Conservation (phyloP, 1,284 basidiomycete species). For the Schizophyllum commune region DNA sequence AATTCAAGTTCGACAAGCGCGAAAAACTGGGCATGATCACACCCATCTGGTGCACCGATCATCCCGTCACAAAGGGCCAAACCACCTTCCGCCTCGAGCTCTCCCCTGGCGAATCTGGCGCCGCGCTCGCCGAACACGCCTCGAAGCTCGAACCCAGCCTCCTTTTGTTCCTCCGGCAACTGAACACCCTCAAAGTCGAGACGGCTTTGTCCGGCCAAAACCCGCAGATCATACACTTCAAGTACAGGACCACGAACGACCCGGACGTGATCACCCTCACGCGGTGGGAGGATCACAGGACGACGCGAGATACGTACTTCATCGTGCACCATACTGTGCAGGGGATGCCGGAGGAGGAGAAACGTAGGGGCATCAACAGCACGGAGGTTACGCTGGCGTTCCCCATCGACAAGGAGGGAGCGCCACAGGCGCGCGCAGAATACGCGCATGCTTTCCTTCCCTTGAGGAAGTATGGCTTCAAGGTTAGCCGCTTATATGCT, state of each 20-base stretch:
- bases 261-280: background rate
- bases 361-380: background rate
- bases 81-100: background rate
- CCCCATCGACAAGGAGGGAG: background rate
- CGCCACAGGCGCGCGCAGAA: background rate
- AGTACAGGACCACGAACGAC: background rate
- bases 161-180: background rate
- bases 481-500: background rate
- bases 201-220: background rate
- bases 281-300: background rate
- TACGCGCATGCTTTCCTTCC: slow-evolving; percentile 4
- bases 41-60: slow-evolving; percentile 1
- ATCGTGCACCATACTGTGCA: background rate
- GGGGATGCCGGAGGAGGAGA: background rate
- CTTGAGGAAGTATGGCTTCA: slow-evolving; percentile 2
- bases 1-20: slow-evolving; percentile 3
- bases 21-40: slow-evolving; percentile 3
- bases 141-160: background rate
- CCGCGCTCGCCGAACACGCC: background rate
- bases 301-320: background rate
- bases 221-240: background rate
- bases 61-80: background rate
- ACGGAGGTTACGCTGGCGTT: slow-evolving; percentile 2
- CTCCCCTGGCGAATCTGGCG: background rate
- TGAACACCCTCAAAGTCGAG: background rate